Conservation (phyloP, 2,329 filamentous ascomycete genomes). For the Whalleya microplaca region DNA sequence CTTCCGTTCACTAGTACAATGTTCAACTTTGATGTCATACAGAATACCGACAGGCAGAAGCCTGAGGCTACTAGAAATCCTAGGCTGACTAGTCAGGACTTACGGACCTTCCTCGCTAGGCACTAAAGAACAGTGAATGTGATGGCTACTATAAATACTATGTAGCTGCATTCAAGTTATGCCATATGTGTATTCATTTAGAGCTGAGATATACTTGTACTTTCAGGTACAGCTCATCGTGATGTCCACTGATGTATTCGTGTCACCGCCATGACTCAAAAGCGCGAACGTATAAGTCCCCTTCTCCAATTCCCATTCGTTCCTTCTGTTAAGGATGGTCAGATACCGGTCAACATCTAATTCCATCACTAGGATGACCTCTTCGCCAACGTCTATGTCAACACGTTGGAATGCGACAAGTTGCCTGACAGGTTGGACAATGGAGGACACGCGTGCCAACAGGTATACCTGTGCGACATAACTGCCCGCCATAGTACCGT, state of each 20-base stretch:
- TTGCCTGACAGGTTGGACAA: slow-evolving; percentile 47
- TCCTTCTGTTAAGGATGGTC: slow-evolving; percentile 44
- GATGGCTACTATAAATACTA: too few relatives aligned
- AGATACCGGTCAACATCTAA: slow-evolving; percentile 48
- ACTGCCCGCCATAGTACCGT: slow-evolving; percentile 38
- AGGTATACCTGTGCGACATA: slow-evolving; percentile 48
- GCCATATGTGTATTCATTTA: too few relatives aligned
- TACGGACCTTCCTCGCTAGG: too few relatives aligned
- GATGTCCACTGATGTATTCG: slow-evolving; percentile 41
- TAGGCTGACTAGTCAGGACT: too few relatives aligned
- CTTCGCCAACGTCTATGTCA: slow-evolving; percentile 41
- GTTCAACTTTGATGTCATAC: too few relatives aligned
- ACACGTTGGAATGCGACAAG: slow-evolving; percentile 47
- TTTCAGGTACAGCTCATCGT: slow-evolving; percentile 46
- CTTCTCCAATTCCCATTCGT: slow-evolving; percentile 49
- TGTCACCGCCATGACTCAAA: slow-evolving; percentile 44
- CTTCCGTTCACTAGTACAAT: too few relatives aligned
- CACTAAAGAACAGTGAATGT: too few relatives aligned
- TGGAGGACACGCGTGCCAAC: slow-evolving; percentile 43
- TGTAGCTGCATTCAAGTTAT: too few relatives aligned
- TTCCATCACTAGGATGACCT: slow-evolving; percentile 37
- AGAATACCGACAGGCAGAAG: too few relatives aligned
- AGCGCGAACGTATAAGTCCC: slow-evolving; percentile 47
- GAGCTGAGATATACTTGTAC: too few relatives aligned
- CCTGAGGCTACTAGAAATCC: too few relatives aligned